Evolutionary conservation across 805 yeast genomes (phyloP).

Genomic region (Sugiyamaella lignohabitans): DNA sequence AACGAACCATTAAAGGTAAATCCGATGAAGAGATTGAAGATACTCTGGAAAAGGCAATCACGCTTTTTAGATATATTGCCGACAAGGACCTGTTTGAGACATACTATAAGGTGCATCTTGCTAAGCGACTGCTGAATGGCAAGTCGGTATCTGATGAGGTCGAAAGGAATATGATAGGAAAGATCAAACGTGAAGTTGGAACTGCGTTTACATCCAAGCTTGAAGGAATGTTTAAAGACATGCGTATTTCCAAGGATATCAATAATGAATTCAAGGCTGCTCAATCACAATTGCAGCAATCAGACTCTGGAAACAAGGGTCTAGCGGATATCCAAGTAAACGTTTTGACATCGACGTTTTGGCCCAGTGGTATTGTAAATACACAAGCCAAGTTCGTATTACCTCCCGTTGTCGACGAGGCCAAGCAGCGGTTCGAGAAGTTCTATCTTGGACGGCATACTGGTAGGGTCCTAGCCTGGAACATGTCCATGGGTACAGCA

Average conservation of each 20-base stretch:
- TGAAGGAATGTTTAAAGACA: slow-evolving; percentile 83
- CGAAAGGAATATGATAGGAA: slow-evolving; percentile 62
- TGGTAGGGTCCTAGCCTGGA: slow-evolving; percentile 67
- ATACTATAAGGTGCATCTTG: slow-evolving; percentile 78
- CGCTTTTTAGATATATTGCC: slow-evolving; percentile 58
- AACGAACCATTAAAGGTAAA: slow-evolving; percentile 43
- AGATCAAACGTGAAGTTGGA: slow-evolving; percentile 71
- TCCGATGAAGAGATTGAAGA: slow-evolving; percentile 41
- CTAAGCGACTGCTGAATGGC: slow-evolving; percentile 62
- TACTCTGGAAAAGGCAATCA: slow-evolving; percentile 48
- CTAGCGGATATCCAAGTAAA: slow-evolving; percentile 40
- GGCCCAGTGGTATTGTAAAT: slow-evolving; percentile 53
- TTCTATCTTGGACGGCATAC: slow-evolving; percentile 47
- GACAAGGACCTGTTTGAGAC: slow-evolving; percentile 86
- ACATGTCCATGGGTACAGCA: slow-evolving; percentile 74
- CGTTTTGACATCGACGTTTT: slow-evolving; percentile 53
- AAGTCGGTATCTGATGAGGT: slow-evolving; percentile 46
- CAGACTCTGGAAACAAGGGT: neutral
- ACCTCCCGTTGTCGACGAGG: slow-evolving; percentile 40
- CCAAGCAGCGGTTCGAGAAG: slow-evolving; percentile 43
- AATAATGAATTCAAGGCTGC: slow-evolving; percentile 35
- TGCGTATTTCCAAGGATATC: slow-evolving; percentile 49
- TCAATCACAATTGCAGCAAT: slow-evolving; percentile 19
- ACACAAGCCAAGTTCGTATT: slow-evolving; percentile 22
- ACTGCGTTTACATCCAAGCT: slow-evolving; percentile 69